These are phyloP conservation scores for Panicum miliaceum DNA, from an alignment of 176 grass and related monocot species.

Conservation along the genomic window DNA sequence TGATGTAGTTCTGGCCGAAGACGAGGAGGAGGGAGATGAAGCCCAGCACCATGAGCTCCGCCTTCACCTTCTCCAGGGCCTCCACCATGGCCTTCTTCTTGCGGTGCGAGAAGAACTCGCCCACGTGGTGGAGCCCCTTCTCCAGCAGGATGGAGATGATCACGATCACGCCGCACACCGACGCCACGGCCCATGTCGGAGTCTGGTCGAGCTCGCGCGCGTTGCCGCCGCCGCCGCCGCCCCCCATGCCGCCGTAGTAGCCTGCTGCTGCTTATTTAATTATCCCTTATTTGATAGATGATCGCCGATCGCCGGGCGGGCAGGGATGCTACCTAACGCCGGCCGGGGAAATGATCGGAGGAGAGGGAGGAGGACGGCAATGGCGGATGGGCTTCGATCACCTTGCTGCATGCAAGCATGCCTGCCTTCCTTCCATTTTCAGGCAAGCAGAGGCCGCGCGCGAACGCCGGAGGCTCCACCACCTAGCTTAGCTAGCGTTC, in stretches of 20 bases:
- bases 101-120: conserved; percentile 69
- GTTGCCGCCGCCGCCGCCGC: conserved; percentile 51
- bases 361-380: background rate
- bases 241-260: conserved; percentile 20
- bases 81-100: conserved; percentile 90
- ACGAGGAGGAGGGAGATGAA: conserved; percentile 95
- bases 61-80: conserved; percentile 95
- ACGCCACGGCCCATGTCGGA: conserved; percentile 72
- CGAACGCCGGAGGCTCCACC: background rate
- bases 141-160: conserved; percentile 72
- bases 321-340: background rate
- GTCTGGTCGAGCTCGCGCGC: conserved; percentile 66
- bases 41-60: conserved; percentile 93
- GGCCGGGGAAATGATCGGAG: conserved; percentile 1
- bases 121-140: conserved; percentile 63
- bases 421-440: background rate
- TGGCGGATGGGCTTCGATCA: conserved; percentile 13
- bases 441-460: conserved; percentile 1
- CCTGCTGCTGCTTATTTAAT: background rate
- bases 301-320: background rate
- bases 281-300: background rate
- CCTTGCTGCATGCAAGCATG: background rate
- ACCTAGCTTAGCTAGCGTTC: background rate
- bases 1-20: conserved; percentile 83
- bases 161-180: conserved; percentile 72